A percentile compares a stretch with the other conserved stretches of the same genome.
Conservation (phyloP, 1,139 yeast genomes). For the Candida glucosophila region DNA sequence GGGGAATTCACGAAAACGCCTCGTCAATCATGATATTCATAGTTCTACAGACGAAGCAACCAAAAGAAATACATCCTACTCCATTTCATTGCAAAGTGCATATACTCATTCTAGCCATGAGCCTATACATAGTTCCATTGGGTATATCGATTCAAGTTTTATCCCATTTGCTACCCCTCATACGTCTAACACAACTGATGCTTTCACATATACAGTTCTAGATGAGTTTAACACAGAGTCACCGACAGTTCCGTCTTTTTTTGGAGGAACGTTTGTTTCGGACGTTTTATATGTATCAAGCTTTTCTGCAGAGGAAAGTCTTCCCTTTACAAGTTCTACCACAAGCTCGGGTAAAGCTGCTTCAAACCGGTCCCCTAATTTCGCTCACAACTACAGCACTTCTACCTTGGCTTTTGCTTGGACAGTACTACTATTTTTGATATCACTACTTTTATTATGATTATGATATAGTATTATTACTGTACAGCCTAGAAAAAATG, state of each 20-base stretch:
- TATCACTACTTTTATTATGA: no score
- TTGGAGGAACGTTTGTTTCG: slow-evolving; percentile 28
- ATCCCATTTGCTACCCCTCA: slow-evolving; percentile 32
- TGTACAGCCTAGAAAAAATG: no score
- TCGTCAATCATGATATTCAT: background rate
- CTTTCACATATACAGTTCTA: slow-evolving; percentile 13
- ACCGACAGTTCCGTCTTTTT: slow-evolving; percentile 25
- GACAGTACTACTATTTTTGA: no score
- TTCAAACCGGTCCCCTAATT: no score
- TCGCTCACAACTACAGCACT: no score
- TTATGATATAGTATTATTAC: no score
- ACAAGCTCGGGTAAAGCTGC: no score
- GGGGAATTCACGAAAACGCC: slow-evolving; percentile 10
- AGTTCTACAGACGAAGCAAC: background rate
- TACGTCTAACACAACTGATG: slow-evolving; percentile 8
- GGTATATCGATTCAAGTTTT: slow-evolving; percentile 18
- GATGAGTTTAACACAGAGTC: slow-evolving; percentile 8
- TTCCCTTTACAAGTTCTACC: no score
- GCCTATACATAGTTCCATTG: slow-evolving; percentile 11
- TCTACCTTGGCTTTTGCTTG: no score
- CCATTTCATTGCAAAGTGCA: slow-evolving; percentile 2
- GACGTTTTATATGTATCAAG: no score
- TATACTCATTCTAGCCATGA: background rate
- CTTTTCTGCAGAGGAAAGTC: no score
- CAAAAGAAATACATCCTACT: background rate